A percentile compares a stretch with the other conserved stretches of the same genome.
phyloP scores from a whole-genome alignment of 2,329 filamentous ascomycete species.

The Rhynchosporium graminicola region DNA sequence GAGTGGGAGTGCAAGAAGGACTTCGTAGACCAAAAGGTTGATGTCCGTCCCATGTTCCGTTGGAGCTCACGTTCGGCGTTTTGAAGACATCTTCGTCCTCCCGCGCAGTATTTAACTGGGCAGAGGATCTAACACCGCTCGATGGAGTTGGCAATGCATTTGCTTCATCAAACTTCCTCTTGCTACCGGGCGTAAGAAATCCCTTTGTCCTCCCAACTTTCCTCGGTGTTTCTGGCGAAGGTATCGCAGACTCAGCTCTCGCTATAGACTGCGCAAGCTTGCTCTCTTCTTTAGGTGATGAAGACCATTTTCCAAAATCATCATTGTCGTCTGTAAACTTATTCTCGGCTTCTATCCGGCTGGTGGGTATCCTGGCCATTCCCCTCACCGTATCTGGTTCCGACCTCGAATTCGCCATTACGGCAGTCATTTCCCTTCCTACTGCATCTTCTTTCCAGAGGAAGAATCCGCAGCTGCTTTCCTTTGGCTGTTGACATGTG shows the following conservation, averaged over 20 bases:
- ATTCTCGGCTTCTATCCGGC: slow-evolving; percentile 22
- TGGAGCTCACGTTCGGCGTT: slow-evolving; percentile 26
- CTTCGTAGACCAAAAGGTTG: slow-evolving; percentile 29
- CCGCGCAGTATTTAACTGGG: slow-evolving; percentile 1
- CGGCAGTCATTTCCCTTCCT: slow-evolving; percentile 46
- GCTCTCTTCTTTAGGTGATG: slow-evolving; percentile 32
- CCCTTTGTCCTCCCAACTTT: slow-evolving; percentile 30
- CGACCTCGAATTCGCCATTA: slow-evolving; percentile 49
- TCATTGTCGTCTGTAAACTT: slow-evolving; percentile 31
- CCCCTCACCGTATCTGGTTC: slow-evolving; percentile 38
- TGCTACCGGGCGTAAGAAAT: slow-evolving; percentile 34
- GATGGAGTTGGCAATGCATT: slow-evolving; percentile 34
- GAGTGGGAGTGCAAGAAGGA: slow-evolving; percentile 35
- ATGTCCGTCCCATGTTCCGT: slow-evolving; percentile 33
- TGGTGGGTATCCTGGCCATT: slow-evolving; percentile 27
- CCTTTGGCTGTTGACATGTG: slow-evolving; percentile 50
- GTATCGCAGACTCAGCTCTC: slow-evolving; percentile 7
- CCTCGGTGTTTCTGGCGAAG: slow-evolving; percentile 34
- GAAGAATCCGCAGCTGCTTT: slow-evolving; percentile 55
- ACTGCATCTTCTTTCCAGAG: slow-evolving; percentile 57
- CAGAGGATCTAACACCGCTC: slow-evolving; percentile 19
- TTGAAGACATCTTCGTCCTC: slow-evolving; percentile 32
- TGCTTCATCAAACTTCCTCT: slow-evolving; percentile 35
- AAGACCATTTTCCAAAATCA: slow-evolving; percentile 36
- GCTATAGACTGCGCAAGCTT: slow-evolving; percentile 23